Evolutionary conservation across 2,329 filamentous ascomycete species (phyloP), one percentile per base, ranked within the genome.

Genomic region (Pseudogymnoascus sp.): DNA sequence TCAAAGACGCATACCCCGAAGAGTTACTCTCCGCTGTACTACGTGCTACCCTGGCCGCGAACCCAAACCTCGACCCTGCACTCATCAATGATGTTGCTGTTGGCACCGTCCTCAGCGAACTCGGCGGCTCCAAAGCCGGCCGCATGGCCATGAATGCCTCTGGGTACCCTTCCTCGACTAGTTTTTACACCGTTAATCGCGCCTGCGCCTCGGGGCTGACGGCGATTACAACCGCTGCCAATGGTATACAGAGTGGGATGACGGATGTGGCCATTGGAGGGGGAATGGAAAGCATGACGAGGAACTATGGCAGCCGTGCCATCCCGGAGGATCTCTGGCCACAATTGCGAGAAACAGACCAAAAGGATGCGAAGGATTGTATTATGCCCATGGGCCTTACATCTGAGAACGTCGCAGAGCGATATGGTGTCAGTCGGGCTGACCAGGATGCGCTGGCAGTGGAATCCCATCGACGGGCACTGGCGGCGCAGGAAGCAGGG

Each of bases 271-370:
- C 91, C 65, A 85, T 97, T 66, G 92, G 87, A 8, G 92, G 90
- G 1, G 92, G 92, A 31, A 96, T 95, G 90, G 92, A 97, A 82
- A 93, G 89, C 77, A 97, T 97, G 92, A 96, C 91, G 67, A 79
- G 88, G 67, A 96, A 96, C 77, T 97, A 97, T 76, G 92, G 87
- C 61, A 85, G 80, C 25, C 80, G 86, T 63, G 92, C 92, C n/a
- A 94, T 97, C 47, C 92, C 92, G 0, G 87, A 86, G 0, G 84
- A 91, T 66, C 76, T 91, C 10, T 96, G 91, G 91, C 86, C 88
- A 0, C 86, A 83, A 61, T 77, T 96, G 65, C 84, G 79, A 69
- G 82, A 88, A 1, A 86, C 82, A 3, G 75, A 77, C 1, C 81
- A 83, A 8, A 81, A 88, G 70, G 87, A 95, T 66, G 89, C 90